phyloP scores from a whole-genome alignment of 78 protist genomes.

The Polysphondylium violaceum region DNA sequence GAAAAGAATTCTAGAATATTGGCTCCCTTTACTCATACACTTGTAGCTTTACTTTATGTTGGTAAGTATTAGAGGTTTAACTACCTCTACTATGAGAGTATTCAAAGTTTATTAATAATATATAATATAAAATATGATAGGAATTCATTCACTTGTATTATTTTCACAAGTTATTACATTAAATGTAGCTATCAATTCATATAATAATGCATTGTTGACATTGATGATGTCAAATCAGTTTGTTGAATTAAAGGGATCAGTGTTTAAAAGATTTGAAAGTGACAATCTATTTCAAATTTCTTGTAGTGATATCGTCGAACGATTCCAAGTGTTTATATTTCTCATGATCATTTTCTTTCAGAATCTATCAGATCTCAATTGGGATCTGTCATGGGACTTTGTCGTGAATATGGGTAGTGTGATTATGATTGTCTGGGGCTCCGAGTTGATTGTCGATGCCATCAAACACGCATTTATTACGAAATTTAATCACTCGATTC shows the following conservation, averaged over 20 bases:
- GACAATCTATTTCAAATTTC: constrained; percentile 85
- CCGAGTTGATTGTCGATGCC: constrained; percentile 89
- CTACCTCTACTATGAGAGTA: no score
- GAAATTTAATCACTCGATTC: constrained; percentile 83
- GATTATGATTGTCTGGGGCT: constrained; percentile 20
- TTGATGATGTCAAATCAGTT: constrained; percentile 92
- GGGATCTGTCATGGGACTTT: constrained; percentile 24
- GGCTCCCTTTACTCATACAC: constrained; percentile 59
- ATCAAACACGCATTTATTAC: constrained; percentile 94
- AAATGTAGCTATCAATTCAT: constrained; percentile 93
- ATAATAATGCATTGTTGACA: constrained; percentile 88
- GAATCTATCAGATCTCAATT: constrained; percentile 57
- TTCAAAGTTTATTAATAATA: background rate
- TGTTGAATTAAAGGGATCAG: constrained; percentile 91
- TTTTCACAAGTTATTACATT: constrained; percentile 86
- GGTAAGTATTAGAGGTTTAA: constrained; percentile 30
- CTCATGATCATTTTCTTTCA: constrained; percentile 72
- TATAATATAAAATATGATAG: background rate
- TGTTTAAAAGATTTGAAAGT: constrained; percentile 86
- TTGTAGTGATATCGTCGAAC: constrained; percentile 89
- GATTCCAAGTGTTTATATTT: constrained; percentile 82
- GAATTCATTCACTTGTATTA: constrained; percentile 65
- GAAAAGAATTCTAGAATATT: constrained; percentile 2
- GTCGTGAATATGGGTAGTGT: background rate
- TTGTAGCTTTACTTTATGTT: constrained; percentile 65